Conservation (phyloP, 768 basidiomycete genomes). For the Calocera viscosa region DNA sequence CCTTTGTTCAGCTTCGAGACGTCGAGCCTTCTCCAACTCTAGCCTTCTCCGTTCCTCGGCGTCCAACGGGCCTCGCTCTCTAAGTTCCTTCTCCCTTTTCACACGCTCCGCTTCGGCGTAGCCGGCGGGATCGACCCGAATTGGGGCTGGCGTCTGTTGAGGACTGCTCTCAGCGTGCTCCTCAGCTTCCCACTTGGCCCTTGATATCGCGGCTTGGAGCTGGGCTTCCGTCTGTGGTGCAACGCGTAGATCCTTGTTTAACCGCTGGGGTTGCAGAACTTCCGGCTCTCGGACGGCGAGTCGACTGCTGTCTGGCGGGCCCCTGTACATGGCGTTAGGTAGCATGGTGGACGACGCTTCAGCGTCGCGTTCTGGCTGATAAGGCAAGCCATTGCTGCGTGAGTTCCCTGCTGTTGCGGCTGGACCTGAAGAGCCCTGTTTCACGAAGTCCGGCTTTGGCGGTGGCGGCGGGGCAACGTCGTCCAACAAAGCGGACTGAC, state of each 20-base stretch:
- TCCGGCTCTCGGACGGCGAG: neutral
- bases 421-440: neutral
- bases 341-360: neutral
- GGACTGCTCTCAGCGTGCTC: neutral
- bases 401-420: neutral
- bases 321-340: neutral
- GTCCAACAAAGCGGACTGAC: neutral
- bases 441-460: neutral
- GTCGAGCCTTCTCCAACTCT: neutral
- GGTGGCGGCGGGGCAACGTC: neutral
- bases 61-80: neutral
- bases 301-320: neutral
- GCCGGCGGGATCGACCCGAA: neutral
- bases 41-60: neutral
- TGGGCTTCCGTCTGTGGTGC: conserved; percentile 1
- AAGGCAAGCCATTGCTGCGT: neutral
- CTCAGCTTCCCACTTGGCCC: conserved; percentile 1
- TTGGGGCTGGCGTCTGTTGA: neutral
- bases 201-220: neutral
- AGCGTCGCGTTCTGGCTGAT: neutral
- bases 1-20: neutral
- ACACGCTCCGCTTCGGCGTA: neutral
- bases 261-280: neutral
- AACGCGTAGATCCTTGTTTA: neutral
- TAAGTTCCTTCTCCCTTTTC: neutral